phyloP scores from a whole-genome alignment of 441 rosid species.

The Euphorbia schlechtendalii region DNA sequence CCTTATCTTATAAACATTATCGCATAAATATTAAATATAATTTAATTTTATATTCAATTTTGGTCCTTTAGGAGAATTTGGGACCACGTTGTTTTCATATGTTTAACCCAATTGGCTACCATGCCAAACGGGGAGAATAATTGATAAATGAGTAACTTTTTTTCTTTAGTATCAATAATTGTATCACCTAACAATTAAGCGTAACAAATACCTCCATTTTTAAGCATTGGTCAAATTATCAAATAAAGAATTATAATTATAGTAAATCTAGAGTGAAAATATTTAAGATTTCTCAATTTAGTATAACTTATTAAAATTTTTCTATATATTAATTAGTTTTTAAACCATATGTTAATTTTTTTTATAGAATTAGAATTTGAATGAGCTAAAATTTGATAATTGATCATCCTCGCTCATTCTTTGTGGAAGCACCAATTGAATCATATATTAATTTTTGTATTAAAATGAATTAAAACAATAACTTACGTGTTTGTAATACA shows the following conservation, averaged over 20 bases:
- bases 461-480: too few species aligned
- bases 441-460: too few species aligned
- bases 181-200: background rate
- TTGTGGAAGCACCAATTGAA: too few species aligned
- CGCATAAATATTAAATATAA: background rate
- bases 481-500: too few species aligned
- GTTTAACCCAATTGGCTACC: background rate
- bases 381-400: too few species aligned
- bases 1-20: conserved; percentile 1
- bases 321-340: too few species aligned
- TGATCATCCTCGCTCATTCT: too few species aligned
- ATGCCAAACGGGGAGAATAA: background rate
- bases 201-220: background rate
- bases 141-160: background rate
- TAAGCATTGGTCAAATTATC: conserved; percentile 4
- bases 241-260: background rate
- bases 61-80: background rate
- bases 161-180: background rate
- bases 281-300: too few species aligned
- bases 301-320: too few species aligned
- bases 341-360: too few species aligned
- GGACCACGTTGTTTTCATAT: conserved; percentile 3
- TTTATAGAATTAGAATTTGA: too few species aligned
- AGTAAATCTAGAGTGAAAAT: background rate
- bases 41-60: background rate